phyloP scores from a whole-genome alignment of 2,329 filamentous ascomycete genomes.

The Colletotrichum echinochloae region DNA sequence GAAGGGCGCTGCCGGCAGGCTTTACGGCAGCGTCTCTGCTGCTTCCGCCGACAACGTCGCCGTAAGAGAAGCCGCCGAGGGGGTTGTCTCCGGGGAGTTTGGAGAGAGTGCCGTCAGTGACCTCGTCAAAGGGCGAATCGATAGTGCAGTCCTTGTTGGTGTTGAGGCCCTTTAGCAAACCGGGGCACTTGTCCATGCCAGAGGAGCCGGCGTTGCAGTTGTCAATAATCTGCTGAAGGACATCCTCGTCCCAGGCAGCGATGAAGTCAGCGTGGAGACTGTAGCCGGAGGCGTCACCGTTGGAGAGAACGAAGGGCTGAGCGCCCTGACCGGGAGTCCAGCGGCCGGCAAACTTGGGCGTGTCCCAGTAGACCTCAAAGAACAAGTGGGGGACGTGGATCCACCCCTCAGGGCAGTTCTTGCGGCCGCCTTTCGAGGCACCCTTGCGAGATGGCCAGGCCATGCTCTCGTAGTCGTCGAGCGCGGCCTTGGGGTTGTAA shows the following conservation, averaged over 20 bases:
- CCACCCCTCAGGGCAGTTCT: conserved; percentile 67
- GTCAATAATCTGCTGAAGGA: conserved; percentile 75
- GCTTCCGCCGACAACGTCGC: conserved; percentile 14
- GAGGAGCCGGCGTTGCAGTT: conserved; percentile 70
- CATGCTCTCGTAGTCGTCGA: conserved; percentile 73
- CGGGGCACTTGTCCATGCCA: conserved; percentile 73
- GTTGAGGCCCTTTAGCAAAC: conserved; percentile 66
- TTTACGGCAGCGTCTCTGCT: conserved; percentile 23
- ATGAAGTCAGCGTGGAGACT: conserved; percentile 79
- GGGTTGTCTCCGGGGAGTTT: conserved; percentile 68
- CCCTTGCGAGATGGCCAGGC: conserved; percentile 65
- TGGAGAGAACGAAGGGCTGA: conserved; percentile 76
- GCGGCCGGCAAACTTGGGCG: conserved; percentile 61
- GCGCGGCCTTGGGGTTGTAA: conserved; percentile 74
- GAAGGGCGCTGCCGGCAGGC: neutral
- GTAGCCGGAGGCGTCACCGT: conserved; percentile 78
- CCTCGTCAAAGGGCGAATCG: conserved; percentile 59
- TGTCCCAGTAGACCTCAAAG: conserved; percentile 72
- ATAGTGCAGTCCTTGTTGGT: conserved; percentile 64
- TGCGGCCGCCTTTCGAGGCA: conserved; percentile 59
- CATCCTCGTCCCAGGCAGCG: conserved; percentile 75
- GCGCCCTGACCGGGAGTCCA: conserved; percentile 66
- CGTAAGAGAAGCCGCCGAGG: conserved; percentile 62
- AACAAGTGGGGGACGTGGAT: conserved; percentile 69
- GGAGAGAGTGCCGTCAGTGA: conserved; percentile 56